These are phyloP conservation scores for Lentithecium fluviatile DNA, from an alignment of 495 filamentous ascomycete genomes.

Conservation along the genomic window DNA sequence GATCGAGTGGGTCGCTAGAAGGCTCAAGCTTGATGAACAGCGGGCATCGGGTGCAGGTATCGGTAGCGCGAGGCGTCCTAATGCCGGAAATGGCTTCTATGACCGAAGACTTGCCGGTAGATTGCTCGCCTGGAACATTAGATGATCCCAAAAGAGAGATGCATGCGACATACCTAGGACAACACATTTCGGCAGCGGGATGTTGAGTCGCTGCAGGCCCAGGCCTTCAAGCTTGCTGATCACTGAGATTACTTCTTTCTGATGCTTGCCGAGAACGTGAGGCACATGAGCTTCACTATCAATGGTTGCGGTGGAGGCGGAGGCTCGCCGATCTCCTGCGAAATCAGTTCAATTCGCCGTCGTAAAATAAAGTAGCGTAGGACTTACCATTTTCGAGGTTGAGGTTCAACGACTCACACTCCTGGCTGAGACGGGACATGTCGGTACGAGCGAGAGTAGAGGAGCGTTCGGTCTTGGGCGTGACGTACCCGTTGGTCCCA, in stretches of 20 bases:
- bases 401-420: neutral
- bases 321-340: neutral
- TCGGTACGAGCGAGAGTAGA: neutral
- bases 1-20: slow-evolving; percentile 42
- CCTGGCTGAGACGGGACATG: neutral
- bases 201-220: slow-evolving; percentile 43
- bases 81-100: slow-evolving; percentile 81
- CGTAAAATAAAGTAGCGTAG: too few species aligned
- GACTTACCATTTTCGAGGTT: neutral
- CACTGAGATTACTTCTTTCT: slow-evolving; percentile 34
- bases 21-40: slow-evolving; percentile 72
- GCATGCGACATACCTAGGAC: slow-evolving; percentile 44
- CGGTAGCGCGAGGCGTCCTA: slow-evolving; percentile 64
- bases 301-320: neutral
- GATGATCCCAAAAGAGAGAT: too few species aligned
- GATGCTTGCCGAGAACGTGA: slow-evolving; percentile 7
- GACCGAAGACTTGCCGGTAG: slow-evolving; percentile 74
- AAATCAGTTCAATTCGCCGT: neutral
- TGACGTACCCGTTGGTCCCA: neutral
- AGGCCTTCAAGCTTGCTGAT: slow-evolving; percentile 39
- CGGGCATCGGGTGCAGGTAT: slow-evolving; percentile 74
- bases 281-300: slow-evolving; percentile 14
- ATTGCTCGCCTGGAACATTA: slow-evolving; percentile 81
- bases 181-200: slow-evolving; percentile 64
- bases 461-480: neutral